Percentiles rank a stretch among this genome's conserved stretches.
These are phyloP conservation scores for Aspergillus cejpii DNA, from an alignment of 2,329 filamentous ascomycete species.

Conservation along the genomic window DNA sequence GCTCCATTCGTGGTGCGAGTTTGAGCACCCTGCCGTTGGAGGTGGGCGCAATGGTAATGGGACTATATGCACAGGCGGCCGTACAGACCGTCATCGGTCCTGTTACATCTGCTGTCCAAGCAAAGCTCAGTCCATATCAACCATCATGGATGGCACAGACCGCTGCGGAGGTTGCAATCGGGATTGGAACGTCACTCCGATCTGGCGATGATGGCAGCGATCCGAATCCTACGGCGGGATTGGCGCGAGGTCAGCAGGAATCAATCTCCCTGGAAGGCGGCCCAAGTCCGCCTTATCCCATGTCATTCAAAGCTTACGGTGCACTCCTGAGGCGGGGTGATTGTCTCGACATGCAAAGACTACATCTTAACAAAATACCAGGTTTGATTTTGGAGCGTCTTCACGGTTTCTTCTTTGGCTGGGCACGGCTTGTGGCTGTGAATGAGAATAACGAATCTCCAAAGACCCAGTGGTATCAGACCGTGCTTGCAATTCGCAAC, in stretches of 20 bases:
- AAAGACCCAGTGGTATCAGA: slow-evolving; percentile 50
- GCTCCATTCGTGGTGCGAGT: slow-evolving; percentile 59
- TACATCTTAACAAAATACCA: slow-evolving; percentile 49
- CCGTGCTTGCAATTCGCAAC: slow-evolving; percentile 48
- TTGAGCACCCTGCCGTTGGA: slow-evolving; percentile 60
- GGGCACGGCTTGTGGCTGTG: slow-evolving; percentile 44
- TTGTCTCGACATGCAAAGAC: slow-evolving; percentile 48
- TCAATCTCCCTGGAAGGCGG: slow-evolving; percentile 23
- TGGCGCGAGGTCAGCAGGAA: not conserved
- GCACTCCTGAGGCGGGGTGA: slow-evolving; percentile 42
- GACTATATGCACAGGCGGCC: slow-evolving; percentile 39
- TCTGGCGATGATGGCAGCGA: not conserved
- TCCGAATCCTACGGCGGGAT: not conserved
- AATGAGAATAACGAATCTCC: slow-evolving; percentile 33
- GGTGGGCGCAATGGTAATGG: slow-evolving; percentile 46
- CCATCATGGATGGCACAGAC: slow-evolving; percentile 28
- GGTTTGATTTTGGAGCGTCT: slow-evolving; percentile 51
- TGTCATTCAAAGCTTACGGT: slow-evolving; percentile 30
- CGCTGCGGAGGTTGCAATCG: slow-evolving; percentile 29
- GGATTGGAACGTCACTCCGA: not conserved
- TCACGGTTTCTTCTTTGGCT: slow-evolving; percentile 59
- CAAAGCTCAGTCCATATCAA: slow-evolving; percentile 22
- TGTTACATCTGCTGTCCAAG: slow-evolving; percentile 21
- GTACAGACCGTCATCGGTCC: slow-evolving; percentile 22
- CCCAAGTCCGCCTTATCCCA: slow-evolving; percentile 28